Evolutionary conservation across 179 eudicot genomes (phyloP).

Genomic region (Beta lomatogona): DNA sequence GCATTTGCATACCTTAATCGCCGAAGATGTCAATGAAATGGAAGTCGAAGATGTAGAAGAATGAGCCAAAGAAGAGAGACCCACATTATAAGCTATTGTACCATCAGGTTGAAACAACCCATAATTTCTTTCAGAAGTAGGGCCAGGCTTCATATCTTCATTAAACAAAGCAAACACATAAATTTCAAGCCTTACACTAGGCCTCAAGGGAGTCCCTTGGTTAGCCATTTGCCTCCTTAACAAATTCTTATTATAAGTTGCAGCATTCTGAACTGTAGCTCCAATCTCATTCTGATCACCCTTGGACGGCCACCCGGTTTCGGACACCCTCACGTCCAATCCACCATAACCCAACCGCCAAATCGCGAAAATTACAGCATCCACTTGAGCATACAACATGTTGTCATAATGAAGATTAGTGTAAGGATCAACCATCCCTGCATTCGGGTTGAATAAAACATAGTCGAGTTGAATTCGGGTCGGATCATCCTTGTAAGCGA

Average conservation of each 20-base stretch:
- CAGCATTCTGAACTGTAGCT: conserved; percentile 64
- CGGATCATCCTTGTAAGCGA: conserved; percentile 78
- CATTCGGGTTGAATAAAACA: conserved; percentile 58
- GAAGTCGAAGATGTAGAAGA: conserved; percentile 54
- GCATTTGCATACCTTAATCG: conserved; percentile 40
- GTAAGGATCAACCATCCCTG: conserved; percentile 68
- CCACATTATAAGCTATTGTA: conserved; percentile 78
- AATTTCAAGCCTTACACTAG: conserved; percentile 55
- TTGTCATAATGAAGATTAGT: conserved; percentile 71
- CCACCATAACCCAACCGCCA: conserved; percentile 58
- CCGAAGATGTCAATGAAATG: conserved; percentile 62
- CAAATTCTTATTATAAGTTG: conserved; percentile 63
- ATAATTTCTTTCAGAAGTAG: conserved; percentile 79
- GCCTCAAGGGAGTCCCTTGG: conserved; percentile 83
- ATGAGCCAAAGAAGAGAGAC: conserved; percentile 38
- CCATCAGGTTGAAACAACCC: conserved; percentile 76
- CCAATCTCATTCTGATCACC: conserved; percentile 71
- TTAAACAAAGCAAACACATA: conserved; percentile 83
- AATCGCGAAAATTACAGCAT: conserved; percentile 62
- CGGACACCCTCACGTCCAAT: conserved; percentile 77
- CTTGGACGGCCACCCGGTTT: conserved; percentile 89
- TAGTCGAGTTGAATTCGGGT: conserved; percentile 55
- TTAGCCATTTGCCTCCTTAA: conserved; percentile 52
- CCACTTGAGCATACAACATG: conserved; percentile 91
- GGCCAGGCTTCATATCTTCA: conserved; percentile 89